Percentiles rank a stretch among this genome's conserved stretches.
These are phyloP conservation scores for Xerocomus nothofagi DNA, from an alignment of 1,284 basidiomycete genomes.

Conservation along the genomic window DNA sequence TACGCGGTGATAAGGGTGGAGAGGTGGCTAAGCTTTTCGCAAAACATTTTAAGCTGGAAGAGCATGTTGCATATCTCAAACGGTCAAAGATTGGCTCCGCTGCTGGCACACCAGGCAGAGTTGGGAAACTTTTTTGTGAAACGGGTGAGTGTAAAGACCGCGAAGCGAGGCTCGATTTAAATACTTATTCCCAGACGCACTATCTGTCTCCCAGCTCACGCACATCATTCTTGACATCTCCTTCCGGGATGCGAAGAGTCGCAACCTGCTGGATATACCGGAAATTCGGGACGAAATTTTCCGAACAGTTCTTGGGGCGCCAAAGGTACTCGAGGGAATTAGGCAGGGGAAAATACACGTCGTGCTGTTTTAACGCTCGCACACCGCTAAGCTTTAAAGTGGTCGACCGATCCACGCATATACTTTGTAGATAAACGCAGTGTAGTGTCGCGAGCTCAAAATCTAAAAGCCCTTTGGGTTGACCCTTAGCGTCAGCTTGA, in stretches of 20 bases:
- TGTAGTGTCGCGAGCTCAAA: constrained; percentile 44
- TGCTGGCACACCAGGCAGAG: constrained; percentile 78
- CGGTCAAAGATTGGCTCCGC: constrained; percentile 76
- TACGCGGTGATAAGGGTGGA: constrained; percentile 75
- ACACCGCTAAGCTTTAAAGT: not conserved
- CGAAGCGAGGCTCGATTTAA: constrained; percentile 9
- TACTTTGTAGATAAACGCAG: constrained; percentile 23
- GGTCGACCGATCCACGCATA: not conserved
- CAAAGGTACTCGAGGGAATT: constrained; percentile 60
- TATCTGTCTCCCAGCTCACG: constrained; percentile 69
- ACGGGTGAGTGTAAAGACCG: constrained; percentile 50
- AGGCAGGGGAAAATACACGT: constrained; percentile 72
- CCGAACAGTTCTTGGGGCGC: constrained; percentile 63
- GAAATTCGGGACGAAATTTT: constrained; percentile 83
- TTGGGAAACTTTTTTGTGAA: constrained; percentile 78
- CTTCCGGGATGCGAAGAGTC: constrained; percentile 71
- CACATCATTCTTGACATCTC: constrained; percentile 80
- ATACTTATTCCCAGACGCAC: constrained; percentile 56
- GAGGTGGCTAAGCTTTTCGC: constrained; percentile 86
- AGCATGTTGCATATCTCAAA: constrained; percentile 74
- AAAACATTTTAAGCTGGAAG: constrained; percentile 80
- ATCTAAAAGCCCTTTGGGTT: constrained; percentile 93
- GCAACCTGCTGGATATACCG: constrained; percentile 74
- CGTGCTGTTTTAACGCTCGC: constrained; percentile 60
- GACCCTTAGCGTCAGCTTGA: constrained; percentile 75